Evolutionary conservation across 1,139 yeast species (phyloP).

Genomic region (Yamadazyma atlantica): DNA sequence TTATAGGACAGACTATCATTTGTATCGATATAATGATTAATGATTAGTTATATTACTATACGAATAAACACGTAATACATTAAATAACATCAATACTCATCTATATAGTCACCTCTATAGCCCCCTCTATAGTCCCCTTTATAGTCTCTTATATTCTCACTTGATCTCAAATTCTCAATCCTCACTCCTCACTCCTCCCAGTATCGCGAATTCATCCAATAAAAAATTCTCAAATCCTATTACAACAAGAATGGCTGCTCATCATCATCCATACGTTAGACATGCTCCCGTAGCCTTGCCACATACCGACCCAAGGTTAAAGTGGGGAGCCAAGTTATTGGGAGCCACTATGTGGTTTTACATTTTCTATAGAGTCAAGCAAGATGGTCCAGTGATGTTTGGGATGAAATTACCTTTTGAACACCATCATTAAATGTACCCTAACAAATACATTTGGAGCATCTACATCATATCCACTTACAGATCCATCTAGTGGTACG

Average conservation of each 20-base stretch:
- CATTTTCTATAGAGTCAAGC: conserved; percentile 74
- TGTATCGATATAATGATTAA: conserved; percentile 1
- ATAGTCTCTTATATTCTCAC: background rate
- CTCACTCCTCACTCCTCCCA: background rate
- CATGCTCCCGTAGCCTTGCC: conserved; percentile 56
- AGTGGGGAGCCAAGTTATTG: conserved; percentile 59
- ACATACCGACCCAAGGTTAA: conserved; percentile 53
- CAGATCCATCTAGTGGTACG: too few species aligned
- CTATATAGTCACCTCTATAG: too few species aligned
- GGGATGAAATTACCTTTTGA: conserved; percentile 47
- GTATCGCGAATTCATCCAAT: conserved; percentile 1
- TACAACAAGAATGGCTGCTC: conserved; percentile 30
- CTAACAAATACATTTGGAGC: background rate
- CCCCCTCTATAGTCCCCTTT: too few species aligned
- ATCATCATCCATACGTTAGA: conserved; percentile 49
- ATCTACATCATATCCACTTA: background rate
- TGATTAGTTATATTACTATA: conserved; percentile 1
- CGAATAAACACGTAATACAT: background rate
- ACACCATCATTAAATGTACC: conserved; percentile 25
- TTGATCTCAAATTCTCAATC: too few species aligned
- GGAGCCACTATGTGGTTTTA: conserved; percentile 91
- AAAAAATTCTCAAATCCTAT: background rate
- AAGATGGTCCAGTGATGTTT: conserved; percentile 64
- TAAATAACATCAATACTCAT: too few species aligned
- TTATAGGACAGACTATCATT: background rate